Evolutionary conservation across 345 rosid species (phyloP), one percentile per base, ranked within the genome.

Genomic region (Arabis alpina): DNA sequence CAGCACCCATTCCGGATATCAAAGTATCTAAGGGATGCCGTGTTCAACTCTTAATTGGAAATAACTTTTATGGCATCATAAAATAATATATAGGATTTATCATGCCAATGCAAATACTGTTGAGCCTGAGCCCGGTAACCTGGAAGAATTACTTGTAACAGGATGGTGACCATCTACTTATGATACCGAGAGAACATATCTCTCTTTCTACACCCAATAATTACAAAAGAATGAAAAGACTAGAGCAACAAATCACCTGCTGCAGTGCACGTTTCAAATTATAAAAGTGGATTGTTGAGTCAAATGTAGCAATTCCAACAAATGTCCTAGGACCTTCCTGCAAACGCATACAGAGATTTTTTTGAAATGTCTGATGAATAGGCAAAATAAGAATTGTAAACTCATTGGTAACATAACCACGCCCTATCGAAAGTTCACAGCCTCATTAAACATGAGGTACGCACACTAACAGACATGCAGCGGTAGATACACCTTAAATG

Each of bases 241-340:
- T 23, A 49, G 57, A 8, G 61, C 59, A 57, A 66, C 51, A 61
- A 63, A 14, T 74, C 44, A 48, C 99, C 96, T 95, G 98, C 69
- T 92, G 98, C 61, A 94, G 68, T 52, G 98, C 96, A n/a, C 96
- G 91, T 77, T 95, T 95, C 79, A 95, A 79, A 79, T 88, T 92
- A 75, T 95, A 95, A 72, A 95, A 95, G 76, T 95, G 97, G 64
- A 95, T 87, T 45, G 99, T 84, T 11, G 93, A 87, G 81, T 95
- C 99, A 80, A 88, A 92, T 59, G 99, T 95, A 44, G 98, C 99
- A 75, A 95, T 81, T 77, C 99, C 99, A 41, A 92, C 98, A 86
- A 88, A 83, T 50, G 99, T 95, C 78, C 91, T 87, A 28, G 88
- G 93, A 72, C 98, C 98, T 87, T 95, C 99, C 99, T 95, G 91